Evolutionary conservation across 2,329 filamentous ascomycete species (phyloP), one percentile per base, ranked within the genome.

Genomic region (Aspergillus sp.): DNA sequence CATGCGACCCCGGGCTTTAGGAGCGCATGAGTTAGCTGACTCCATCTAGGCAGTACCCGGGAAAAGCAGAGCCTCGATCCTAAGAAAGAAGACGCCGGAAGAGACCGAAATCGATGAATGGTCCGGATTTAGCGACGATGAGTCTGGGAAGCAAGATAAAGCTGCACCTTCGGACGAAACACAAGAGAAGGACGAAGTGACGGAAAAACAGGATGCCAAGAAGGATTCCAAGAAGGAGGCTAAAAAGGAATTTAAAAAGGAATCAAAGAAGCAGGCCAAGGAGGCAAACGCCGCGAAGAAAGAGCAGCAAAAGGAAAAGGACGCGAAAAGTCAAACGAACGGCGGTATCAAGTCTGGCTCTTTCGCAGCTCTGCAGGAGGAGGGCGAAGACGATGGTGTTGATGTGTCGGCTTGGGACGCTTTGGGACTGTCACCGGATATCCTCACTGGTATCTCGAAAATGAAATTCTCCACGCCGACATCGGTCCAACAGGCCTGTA

Each of bases 391-490:
- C 45, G 82, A 80, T 30, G 73, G 81, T 9, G 83, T 93, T 61
- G 70, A 73, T 48, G 77, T 94, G 44, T 86, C 86, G 9, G 83
- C 80, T 29, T 98, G 93, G 93, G 75, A 80, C 48, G 70, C 78
- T 5, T 69, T 98, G 33, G 79, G 83, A 4, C 73, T 98, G 2
- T 91, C 87, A 1, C 74, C 84, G 0, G 75, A 80, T 43, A 78
- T 86, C 0, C 71, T 95, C 12, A 81, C 82, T 1, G 81, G 88
- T 10, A 72, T 98, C 30, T 83, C 88, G 2, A 85, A 82, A 55
- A 73, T 97, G 51, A 85, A 84, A 48, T 97, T 97, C 63, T 63
- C 77, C 4, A 82, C 80, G 48, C 93, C 93, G 1, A 96, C 90
- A 0, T 69, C 78, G 0, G 95, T 98, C 48, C 93, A 98, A 64